Evolutionary conservation across 108 stramenopile genomes (phyloP), one percentile per base, ranked within the genome.

Genomic region (Fistulifera solaris): DNA sequence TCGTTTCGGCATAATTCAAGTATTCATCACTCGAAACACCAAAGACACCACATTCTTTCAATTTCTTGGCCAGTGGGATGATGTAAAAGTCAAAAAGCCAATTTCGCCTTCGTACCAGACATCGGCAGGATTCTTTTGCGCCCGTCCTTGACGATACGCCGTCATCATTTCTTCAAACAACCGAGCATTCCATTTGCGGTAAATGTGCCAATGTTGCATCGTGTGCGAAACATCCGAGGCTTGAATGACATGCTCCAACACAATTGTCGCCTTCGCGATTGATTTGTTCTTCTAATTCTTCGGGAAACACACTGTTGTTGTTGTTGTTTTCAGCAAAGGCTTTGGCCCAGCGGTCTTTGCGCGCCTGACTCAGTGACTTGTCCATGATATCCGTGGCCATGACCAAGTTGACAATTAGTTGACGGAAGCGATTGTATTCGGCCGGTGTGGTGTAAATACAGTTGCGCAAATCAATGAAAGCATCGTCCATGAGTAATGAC

Each of bases 311-410:
- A n/a, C n/a, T 45, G 44, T 8, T 11, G 44, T 3, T 45, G 3
- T 35, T 35, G 31, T 45, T 39, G 40, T 43, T 31, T 18, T 54
- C 65, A 11, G 48, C 65, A 27, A 77, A 77, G 4, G 68, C 76
- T 21, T 66, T 66, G 7, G 65, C 45, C 76, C 76, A 77, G 1
- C 76, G 61, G 10, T 59, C 35, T 27, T 73, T 68, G 0, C 66
- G n/a, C n/a, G 43, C 48, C 10, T 51, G 41, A 27, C 59, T 53
- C 38, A 60, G 23, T 11, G 68, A 67, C 24, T 52, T 60, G 28
- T 72, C 71, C 16, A 72, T 58, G 16, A 72, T 72, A 41, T 72
- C 67, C 23, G 66, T 72, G 6, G 44, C 44, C 17, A 45, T 17
- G 19, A 45, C 44, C 44, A 11, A 21, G 44, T 45, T 45, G 7